Evolutionary conservation across 768 basidiomycete species (phyloP).

Genomic region (Nidularia pulvinata): DNA sequence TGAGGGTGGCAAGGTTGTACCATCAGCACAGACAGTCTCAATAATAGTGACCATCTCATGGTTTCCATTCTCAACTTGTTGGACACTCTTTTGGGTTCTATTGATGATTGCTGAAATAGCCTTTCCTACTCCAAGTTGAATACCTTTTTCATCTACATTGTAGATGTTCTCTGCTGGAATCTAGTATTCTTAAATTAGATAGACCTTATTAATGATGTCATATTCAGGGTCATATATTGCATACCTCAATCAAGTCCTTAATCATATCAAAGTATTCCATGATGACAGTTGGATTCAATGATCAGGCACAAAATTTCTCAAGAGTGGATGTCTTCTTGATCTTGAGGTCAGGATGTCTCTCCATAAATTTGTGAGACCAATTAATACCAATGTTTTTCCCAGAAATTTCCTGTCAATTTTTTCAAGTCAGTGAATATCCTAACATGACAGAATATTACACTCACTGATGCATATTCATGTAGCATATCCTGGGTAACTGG

Average conservation of each 20-base stretch:
- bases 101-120: background rate
- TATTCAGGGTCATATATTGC: too few species aligned
- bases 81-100: background rate
- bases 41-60: constrained; percentile 40
- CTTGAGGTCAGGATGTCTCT: background rate
- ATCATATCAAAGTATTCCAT: background rate
- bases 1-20: constrained; percentile 23
- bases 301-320: background rate
- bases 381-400: background rate
- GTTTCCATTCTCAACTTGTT: constrained; percentile 7
- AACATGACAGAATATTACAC: background rate
- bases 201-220: too few species aligned
- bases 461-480: background rate
- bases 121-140: constrained; percentile 6
- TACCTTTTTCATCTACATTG: constrained; percentile 7
- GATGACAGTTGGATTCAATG: background rate
- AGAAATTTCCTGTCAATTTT: background rate
- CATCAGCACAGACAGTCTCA: constrained; percentile 35
- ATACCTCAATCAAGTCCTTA: background rate
- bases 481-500: background rate
- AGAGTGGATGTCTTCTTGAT: background rate
- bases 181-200: background rate
- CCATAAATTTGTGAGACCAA: background rate
- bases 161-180: constrained; percentile 6
- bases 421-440: background rate